These are phyloP conservation scores for Magnolia kwangsiensis DNA, from an alignment of 164 flowering plant species.

Conservation along the genomic window DNA sequence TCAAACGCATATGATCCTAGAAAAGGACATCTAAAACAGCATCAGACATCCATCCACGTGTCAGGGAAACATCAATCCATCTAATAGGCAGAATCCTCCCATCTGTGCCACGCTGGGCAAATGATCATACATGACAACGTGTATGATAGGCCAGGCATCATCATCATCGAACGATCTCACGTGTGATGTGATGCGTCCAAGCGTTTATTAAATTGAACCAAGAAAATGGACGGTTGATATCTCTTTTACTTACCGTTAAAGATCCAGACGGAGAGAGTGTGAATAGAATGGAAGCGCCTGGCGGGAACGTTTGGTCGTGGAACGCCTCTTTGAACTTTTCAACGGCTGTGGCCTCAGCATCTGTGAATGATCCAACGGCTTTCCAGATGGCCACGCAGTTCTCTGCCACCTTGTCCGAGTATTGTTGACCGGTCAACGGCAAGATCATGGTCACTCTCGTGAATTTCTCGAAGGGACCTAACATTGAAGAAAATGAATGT, in stretches of 20 bases:
- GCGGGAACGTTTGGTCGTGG: constrained; percentile 62
- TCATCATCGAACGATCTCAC: too few species aligned
- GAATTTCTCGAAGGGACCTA: constrained; percentile 86
- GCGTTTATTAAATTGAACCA: too few species aligned
- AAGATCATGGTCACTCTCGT: constrained; percentile 55
- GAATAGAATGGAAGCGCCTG: constrained; percentile 73
- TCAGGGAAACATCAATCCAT: too few species aligned
- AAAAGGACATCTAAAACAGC: too few species aligned
- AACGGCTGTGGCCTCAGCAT: constrained; percentile 64
- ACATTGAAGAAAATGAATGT: too few species aligned
- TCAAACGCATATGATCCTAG: too few species aligned
- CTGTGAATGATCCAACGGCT: constrained; percentile 53
- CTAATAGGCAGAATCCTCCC: too few species aligned
- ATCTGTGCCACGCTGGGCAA: too few species aligned
- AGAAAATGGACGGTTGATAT: neutral
- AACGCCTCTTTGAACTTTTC: constrained; percentile 61
- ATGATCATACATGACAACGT: too few species aligned
- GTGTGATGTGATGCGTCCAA: too few species aligned
- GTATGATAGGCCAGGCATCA: too few species aligned
- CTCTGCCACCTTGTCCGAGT: constrained; percentile 79
- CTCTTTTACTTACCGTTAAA: constrained; percentile 36
- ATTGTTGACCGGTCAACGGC: constrained; percentile 74
- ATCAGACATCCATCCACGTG: too few species aligned
- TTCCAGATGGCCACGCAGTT: constrained; percentile 69
- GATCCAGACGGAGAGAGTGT: constrained; percentile 59